A percentile compares a stretch with the other conserved stretches of the same genome.
Conservation (phyloP, 805 yeast species). For the Teunomyces stri region DNA sequence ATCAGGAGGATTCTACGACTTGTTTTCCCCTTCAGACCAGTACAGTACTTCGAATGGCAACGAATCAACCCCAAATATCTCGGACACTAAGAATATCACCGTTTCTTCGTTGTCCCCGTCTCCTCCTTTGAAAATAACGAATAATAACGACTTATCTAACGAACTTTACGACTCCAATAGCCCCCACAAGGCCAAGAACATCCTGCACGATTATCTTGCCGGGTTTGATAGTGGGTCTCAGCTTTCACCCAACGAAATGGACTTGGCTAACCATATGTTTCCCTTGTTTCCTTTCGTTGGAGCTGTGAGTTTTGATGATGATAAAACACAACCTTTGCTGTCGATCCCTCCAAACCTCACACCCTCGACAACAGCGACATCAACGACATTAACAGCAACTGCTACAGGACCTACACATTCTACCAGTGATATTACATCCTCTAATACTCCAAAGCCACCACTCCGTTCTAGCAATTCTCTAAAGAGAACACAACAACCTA, state of each 20-base stretch:
- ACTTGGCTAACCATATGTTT: slow-evolving; percentile 34
- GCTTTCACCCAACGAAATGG: slow-evolving; percentile 16
- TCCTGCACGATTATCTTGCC: neutral
- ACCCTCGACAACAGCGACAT: neutral
- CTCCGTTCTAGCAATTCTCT: slow-evolving; percentile 1
- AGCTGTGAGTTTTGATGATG: slow-evolving; percentile 33
- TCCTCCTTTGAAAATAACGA: slow-evolving; percentile 6
- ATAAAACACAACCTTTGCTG: slow-evolving; percentile 34
- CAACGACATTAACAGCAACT: neutral
- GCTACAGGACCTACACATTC: neutral
- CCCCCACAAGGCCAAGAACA: slow-evolving; percentile 1
- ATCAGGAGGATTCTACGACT: slow-evolving; percentile 28
- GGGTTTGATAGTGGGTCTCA: neutral
- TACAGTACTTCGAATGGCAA: neutral
- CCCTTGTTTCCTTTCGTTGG: slow-evolving; percentile 46
- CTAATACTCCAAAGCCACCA: neutral
- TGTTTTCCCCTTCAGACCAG: slow-evolving; percentile 17
- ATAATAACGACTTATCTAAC: slow-evolving; percentile 2
- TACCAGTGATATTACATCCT: neutral
- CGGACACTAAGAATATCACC: slow-evolving; percentile 1
- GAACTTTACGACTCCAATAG: slow-evolving; percentile 3
- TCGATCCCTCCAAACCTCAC: slow-evolving; percentile 20
- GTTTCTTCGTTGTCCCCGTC: slow-evolving; percentile 6
- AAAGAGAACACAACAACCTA: slow-evolving; percentile 18
- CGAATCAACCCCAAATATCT: slow-evolving; percentile 1